Percentiles rank a stretch among this genome's conserved stretches.
Conservation (phyloP, 148 eudicot species). For the Arctostaphylos glauca region DNA sequence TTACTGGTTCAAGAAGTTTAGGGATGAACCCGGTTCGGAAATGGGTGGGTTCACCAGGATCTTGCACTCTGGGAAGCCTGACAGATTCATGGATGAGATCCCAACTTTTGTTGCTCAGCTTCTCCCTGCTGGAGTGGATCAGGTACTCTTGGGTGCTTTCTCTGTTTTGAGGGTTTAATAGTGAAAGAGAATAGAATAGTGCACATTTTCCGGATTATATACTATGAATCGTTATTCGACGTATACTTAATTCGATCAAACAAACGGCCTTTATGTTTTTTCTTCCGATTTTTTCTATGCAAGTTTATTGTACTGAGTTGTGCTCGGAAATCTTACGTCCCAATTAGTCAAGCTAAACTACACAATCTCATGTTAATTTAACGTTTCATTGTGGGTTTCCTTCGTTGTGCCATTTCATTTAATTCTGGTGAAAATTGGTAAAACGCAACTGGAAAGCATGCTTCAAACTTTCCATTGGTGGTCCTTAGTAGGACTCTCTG, state of each 20-base stretch:
- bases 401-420: not conserved
- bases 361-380: not conserved
- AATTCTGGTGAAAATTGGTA: not conserved
- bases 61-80: slow-evolving; percentile 79
- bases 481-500: not conserved
- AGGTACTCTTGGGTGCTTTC: slow-evolving; percentile 32
- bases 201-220: too few species aligned
- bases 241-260: not conserved
- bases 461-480: not conserved
- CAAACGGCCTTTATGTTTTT: not conserved
- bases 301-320: not conserved
- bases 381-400: not conserved
- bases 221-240: too few species aligned
- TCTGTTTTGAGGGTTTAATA: not conserved
- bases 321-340: not conserved
- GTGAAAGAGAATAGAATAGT: too few species aligned
- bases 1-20: slow-evolving; percentile 84
- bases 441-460: not conserved
- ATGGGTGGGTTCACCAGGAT: slow-evolving; percentile 98
- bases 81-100: slow-evolving; percentile 84
- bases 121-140: slow-evolving; percentile 80
- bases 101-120: slow-evolving; percentile 96
- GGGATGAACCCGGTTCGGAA: slow-evolving; percentile 46
- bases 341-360: not conserved
- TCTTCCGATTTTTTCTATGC: not conserved